Evolutionary conservation across 2,329 filamentous ascomycete species (phyloP).

Genomic region (Ceratocystiopsis brevicomis): DNA sequence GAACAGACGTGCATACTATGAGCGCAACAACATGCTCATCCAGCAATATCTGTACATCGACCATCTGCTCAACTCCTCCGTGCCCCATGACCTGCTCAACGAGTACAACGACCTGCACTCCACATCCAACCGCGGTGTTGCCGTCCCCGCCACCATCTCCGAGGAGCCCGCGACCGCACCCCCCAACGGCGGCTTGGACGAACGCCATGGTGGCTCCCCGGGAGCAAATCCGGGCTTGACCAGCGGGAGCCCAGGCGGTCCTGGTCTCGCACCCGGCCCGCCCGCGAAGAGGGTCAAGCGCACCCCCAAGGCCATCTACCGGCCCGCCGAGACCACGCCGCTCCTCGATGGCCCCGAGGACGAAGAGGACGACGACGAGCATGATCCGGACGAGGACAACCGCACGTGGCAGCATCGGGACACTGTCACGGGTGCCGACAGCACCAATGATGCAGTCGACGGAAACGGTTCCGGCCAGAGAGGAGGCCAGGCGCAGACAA

Average conservation of each 20-base stretch:
- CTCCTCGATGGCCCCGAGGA: conserved; percentile 30
- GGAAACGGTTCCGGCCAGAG: too few relatives aligned
- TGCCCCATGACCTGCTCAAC: conserved; percentile 81
- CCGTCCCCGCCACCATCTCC: conserved; percentile 55
- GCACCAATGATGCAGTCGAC: neutral
- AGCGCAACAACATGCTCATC: conserved; percentile 72
- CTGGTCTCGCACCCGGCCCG: too few relatives aligned
- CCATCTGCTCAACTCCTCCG: conserved; percentile 68
- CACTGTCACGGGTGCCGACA: neutral
- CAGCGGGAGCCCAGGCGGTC: neutral
- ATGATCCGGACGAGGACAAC: conserved; percentile 23
- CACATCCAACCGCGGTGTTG: conserved; percentile 32
- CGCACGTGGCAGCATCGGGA: neutral
- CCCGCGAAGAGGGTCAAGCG: conserved; percentile 42
- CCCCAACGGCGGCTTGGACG: neutral
- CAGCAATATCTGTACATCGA: conserved; percentile 92
- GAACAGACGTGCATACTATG: conserved; percentile 52
- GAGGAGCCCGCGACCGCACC: conserved; percentile 33
- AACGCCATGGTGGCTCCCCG: conserved; percentile 11
- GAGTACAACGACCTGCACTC: conserved; percentile 56
- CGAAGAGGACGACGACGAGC: conserved; percentile 26
- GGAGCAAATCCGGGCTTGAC: neutral
- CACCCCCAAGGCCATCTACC: conserved; percentile 75
- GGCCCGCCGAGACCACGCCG: conserved; percentile 48
- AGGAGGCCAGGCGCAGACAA: neutral